Evolutionary conservation across 352 stramenopile genomes (phyloP).

Genomic region (Aphanomyces astaci): DNA sequence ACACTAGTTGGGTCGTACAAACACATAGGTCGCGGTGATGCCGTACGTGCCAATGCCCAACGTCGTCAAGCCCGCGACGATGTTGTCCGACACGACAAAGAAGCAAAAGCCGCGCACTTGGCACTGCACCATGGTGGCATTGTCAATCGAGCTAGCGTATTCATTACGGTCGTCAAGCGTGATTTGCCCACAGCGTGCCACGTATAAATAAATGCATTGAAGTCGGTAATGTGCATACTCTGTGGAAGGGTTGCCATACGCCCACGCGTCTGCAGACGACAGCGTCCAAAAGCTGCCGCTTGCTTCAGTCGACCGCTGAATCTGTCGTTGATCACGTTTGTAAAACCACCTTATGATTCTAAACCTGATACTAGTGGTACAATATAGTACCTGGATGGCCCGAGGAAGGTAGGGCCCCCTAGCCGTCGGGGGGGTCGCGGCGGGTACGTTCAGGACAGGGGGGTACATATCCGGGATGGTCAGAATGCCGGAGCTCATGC

Average conservation of each 20-base stretch:
- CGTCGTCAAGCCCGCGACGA: slow-evolving; percentile 69
- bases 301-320: slow-evolving; percentile 5
- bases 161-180: too few relatives aligned
- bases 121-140: slow-evolving; percentile 7
- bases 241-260: neutral
- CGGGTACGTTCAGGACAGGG: slow-evolving; percentile 7
- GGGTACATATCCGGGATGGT: slow-evolving; percentile 36
- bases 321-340: too few relatives aligned
- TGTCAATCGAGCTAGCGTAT: neutral
- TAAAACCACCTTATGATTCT: too few relatives aligned
- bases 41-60: slow-evolving; percentile 79
- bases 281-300: slow-evolving; percentile 15
- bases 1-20: slow-evolving; percentile 32
- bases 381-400: slow-evolving; percentile 15
- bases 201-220: too few relatives aligned
- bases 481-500: slow-evolving; percentile 28
- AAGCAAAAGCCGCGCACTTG: slow-evolving; percentile 51
- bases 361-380: too few relatives aligned
- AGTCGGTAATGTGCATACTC: neutral
- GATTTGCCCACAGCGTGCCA: too few relatives aligned
- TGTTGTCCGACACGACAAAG: slow-evolving; percentile 78
- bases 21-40: slow-evolving; percentile 79
- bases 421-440: neutral
- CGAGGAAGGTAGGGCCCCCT: neutral
- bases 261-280: neutral